Conservation (phyloP, 441 rosid species). For the Geranium incanum region DNA sequence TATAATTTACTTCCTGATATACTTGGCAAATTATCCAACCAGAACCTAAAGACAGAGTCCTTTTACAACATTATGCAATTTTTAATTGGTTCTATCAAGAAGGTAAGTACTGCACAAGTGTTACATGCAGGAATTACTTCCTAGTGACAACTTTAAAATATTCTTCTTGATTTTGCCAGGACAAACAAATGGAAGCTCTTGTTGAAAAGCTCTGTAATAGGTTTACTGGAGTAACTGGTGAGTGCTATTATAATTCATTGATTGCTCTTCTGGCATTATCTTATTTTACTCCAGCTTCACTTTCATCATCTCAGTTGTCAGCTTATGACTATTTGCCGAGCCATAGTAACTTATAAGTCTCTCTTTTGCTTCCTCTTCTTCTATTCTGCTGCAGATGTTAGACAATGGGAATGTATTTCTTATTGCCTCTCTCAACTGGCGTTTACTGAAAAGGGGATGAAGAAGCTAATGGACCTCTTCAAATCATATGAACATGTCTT, state of each 20-base stretch:
- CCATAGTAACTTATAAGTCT: too few relatives aligned
- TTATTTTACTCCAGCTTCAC: background rate
- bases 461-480: slow-evolving; percentile 80
- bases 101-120: slow-evolving; percentile 38
- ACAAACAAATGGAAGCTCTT: slow-evolving; percentile 97
- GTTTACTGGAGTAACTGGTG: slow-evolving; percentile 89
- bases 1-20: slow-evolving; percentile 96
- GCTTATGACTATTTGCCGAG: too few relatives aligned
- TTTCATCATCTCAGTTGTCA: background rate
- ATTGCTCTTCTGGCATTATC: background rate
- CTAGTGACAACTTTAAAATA: background rate
- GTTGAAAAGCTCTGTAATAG: slow-evolving; percentile 98
- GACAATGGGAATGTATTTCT: slow-evolving; percentile 87
- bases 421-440: slow-evolving; percentile 90
- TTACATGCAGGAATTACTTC: slow-evolving; percentile 19
- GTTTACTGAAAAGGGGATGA: slow-evolving; percentile 91
- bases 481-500: slow-evolving; percentile 80
- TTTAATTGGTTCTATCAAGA: slow-evolving; percentile 91
- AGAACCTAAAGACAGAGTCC: slow-evolving; percentile 62
- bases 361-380: too few relatives aligned
- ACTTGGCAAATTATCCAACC: slow-evolving; percentile 73
- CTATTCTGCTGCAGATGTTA: slow-evolving; percentile 51
- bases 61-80: slow-evolving; percentile 95
- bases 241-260: background rate
- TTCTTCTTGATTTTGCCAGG: slow-evolving; percentile 39